Percentiles rank a stretch among this genome's conserved stretches.
These are phyloP conservation scores for Fallopia convolvulus DNA, from an alignment of 148 eudicot genomes.

Conservation along the genomic window DNA sequence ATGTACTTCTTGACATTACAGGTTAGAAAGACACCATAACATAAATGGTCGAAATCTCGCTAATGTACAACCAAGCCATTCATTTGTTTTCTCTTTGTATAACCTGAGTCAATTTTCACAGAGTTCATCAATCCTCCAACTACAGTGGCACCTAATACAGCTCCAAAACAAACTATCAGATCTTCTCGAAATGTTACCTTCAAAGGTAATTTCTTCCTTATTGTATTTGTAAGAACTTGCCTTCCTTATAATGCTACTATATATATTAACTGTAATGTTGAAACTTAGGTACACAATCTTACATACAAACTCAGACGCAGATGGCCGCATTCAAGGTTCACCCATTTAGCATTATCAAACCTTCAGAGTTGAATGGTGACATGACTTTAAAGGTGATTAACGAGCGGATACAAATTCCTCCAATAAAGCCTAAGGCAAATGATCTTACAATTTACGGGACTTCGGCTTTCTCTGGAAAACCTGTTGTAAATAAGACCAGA, in stretches of 20 bases:
- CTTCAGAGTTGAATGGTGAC: constrained; percentile 60
- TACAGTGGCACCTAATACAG: neutral
- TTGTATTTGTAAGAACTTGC: too few relatives aligned
- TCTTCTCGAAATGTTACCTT: neutral
- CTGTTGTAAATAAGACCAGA: constrained; percentile 83
- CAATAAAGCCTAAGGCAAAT: constrained; percentile 22
- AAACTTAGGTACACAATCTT: constrained; percentile 21
- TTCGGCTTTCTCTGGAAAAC: constrained; percentile 79
- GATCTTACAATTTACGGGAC: constrained; percentile 28
- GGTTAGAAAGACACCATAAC: neutral
- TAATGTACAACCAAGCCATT: too few relatives aligned
- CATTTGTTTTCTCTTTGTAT: neutral
- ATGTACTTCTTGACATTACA: neutral
- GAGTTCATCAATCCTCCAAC: neutral
- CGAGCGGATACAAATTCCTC: constrained; percentile 53
- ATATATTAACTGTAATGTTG: too few relatives aligned
- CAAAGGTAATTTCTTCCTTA: neutral
- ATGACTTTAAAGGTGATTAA: constrained; percentile 87
- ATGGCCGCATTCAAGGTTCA: constrained; percentile 52
- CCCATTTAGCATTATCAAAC: constrained; percentile 85
- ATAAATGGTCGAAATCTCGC: neutral
- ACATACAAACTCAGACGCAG: constrained; percentile 53
- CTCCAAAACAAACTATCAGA: neutral
- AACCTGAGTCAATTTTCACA: neutral
- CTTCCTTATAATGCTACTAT: too few relatives aligned